phyloP scores from a whole-genome alignment of 2,329 filamentous ascomycete species.

The Tolypocladium cylindrosporum region DNA sequence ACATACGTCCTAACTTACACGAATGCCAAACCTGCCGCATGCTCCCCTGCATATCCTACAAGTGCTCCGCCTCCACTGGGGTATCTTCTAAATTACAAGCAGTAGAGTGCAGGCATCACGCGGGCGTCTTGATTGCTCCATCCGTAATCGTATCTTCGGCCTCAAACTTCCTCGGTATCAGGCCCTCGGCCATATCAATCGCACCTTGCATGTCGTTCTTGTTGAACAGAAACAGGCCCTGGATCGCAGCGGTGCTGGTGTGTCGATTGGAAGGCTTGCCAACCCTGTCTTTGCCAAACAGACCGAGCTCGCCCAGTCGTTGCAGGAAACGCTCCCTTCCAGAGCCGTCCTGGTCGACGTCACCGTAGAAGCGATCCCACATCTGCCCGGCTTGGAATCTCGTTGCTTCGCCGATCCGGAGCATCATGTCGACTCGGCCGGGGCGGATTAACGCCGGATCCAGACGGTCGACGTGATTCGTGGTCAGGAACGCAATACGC shows the following conservation, averaged over 20 bases:
- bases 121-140: constrained; percentile 30
- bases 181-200: constrained; percentile 64
- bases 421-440: constrained; percentile 86
- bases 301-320: constrained; percentile 56
- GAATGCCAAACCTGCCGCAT: background rate
- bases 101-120: constrained; percentile 12
- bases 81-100: constrained; percentile 6
- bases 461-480: constrained; percentile 84
- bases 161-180: constrained; percentile 49
- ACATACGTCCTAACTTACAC: background rate
- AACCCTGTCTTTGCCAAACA: constrained; percentile 51
- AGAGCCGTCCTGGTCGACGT: constrained; percentile 56
- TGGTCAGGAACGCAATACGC: constrained; percentile 86
- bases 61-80: background rate
- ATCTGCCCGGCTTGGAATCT: constrained; percentile 74
- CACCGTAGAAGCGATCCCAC: constrained; percentile 93
- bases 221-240: constrained; percentile 91
- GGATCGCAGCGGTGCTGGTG: constrained; percentile 83
- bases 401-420: constrained; percentile 81
- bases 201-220: constrained; percentile 85
- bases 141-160: constrained; percentile 27
- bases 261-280: constrained; percentile 34
- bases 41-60: background rate
- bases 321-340: constrained; percentile 61
- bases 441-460: constrained; percentile 85